Evolutionary conservation across 768 basidiomycete genomes (phyloP).

Genomic region (Leucocoprinus sp.): DNA sequence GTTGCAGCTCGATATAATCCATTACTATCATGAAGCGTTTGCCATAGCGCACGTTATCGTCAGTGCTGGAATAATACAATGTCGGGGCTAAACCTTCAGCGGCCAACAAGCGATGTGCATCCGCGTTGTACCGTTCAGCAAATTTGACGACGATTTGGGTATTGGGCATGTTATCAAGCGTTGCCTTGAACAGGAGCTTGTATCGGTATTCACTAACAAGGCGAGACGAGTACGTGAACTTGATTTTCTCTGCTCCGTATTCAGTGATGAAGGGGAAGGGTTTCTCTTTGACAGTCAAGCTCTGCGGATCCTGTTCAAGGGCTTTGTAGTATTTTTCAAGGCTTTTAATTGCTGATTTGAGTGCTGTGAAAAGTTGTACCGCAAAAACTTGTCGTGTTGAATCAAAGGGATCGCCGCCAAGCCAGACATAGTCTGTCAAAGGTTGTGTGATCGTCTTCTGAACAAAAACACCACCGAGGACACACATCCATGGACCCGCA

Average conservation of each 20-base stretch:
- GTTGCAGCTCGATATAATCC: neutral
- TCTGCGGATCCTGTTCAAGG: too few species aligned
- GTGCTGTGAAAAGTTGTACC: too few species aligned
- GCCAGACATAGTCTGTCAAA: slow-evolving; percentile 26
- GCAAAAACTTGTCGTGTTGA: slow-evolving; percentile 11
- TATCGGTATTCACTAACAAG: neutral
- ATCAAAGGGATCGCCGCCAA: slow-evolving; percentile 15
- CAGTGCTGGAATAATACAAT: neutral
- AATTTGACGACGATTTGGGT: slow-evolving; percentile 7
- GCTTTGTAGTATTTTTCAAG: too few species aligned
- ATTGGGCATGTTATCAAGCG: neutral
- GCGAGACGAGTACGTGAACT: neutral
- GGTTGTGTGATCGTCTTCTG: slow-evolving; percentile 21
- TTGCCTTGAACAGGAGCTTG: too few species aligned
- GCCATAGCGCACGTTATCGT: neutral
- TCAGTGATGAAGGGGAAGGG: neutral
- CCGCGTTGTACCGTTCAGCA: neutral
- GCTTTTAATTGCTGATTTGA: too few species aligned
- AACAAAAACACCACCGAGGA: slow-evolving; percentile 26
- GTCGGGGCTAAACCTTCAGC: neutral
- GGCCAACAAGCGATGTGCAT: slow-evolving; percentile 5
- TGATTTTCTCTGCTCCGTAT: neutral
- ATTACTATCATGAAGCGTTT: neutral
- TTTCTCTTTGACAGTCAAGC: neutral
- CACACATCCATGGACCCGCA: slow-evolving; percentile 24